Conservation (phyloP, 169 alveolate species). For the Haemoproteus tartakovskyi region DNA sequence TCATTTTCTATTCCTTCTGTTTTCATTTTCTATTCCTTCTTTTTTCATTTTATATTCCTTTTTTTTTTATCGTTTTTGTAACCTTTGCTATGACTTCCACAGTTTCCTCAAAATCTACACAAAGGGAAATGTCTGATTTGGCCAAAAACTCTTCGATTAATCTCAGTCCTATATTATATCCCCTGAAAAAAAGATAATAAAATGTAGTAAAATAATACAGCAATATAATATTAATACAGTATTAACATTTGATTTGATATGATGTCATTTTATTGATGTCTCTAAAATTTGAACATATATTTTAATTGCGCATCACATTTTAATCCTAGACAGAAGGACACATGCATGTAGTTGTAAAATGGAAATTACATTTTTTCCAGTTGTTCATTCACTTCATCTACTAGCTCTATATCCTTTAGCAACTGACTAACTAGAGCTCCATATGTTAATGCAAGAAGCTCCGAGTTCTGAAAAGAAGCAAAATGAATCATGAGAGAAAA, state of each 20-base stretch:
- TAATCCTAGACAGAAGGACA: background rate
- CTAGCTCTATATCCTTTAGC: slow-evolving; percentile 86
- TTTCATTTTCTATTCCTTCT: background rate
- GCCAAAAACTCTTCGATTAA: slow-evolving; percentile 77
- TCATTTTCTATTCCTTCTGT: background rate
- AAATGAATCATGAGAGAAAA: too few species aligned
- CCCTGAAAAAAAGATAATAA: slow-evolving; percentile 65
- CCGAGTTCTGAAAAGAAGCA: slow-evolving; percentile 78
- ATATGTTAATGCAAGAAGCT: slow-evolving; percentile 85
- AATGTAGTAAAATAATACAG: background rate
- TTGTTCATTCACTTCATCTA: slow-evolving; percentile 89
- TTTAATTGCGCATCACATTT: background rate
- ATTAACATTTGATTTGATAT: background rate
- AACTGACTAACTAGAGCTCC: slow-evolving; percentile 88
- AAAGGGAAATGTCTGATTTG: slow-evolving; percentile 74
- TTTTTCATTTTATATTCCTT: background rate
- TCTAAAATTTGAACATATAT: background rate
- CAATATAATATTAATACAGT: background rate
- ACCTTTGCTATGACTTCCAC: slow-evolving; percentile 82
- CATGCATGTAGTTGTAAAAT: background rate
- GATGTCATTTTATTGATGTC: background rate
- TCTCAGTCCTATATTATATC: slow-evolving; percentile 73
- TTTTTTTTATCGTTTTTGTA: background rate
- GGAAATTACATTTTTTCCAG: slow-evolving; percentile 73
- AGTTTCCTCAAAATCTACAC: slow-evolving; percentile 74